These are phyloP conservation scores for Debaryomyces robertsiae DNA, from an alignment of 1,139 yeast genomes.

Conservation along the genomic window DNA sequence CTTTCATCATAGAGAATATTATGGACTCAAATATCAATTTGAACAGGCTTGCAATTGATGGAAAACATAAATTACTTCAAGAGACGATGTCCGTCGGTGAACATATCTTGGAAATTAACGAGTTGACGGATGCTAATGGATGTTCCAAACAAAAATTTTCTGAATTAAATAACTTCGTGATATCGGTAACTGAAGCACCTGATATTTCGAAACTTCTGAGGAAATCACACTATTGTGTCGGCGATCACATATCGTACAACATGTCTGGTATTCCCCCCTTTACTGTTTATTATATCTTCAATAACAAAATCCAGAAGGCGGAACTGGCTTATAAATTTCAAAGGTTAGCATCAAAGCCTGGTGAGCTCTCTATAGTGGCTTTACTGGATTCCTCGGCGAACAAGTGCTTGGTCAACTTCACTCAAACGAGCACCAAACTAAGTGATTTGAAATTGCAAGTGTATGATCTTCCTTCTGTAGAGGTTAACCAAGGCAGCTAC, in stretches of 20 bases:
- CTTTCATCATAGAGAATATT: constrained; percentile 19
- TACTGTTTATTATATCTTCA: constrained; percentile 70
- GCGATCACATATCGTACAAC: constrained; percentile 80
- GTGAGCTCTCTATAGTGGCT: constrained; percentile 66
- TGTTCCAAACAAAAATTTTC: constrained; percentile 54
- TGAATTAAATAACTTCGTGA: constrained; percentile 37
- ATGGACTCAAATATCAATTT: constrained; percentile 20
- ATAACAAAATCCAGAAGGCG: constrained; percentile 61
- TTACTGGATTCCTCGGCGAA: constrained; percentile 73
- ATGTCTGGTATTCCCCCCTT: constrained; percentile 83
- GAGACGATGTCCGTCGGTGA: constrained; percentile 37
- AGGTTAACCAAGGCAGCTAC: constrained; percentile 74
- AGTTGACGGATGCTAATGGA: constrained; percentile 69
- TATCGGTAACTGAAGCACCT: constrained; percentile 78
- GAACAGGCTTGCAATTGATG: constrained; percentile 15
- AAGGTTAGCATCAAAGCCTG: constrained; percentile 81
- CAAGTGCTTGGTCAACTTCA: constrained; percentile 67
- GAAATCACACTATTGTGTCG: constrained; percentile 74
- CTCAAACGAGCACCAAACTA: constrained; percentile 35
- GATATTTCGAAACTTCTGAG: constrained; percentile 48
- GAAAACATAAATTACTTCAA: constrained; percentile 13
- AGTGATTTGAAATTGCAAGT: constrained; percentile 55
- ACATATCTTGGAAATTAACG: constrained; percentile 59
- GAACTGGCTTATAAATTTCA: constrained; percentile 56
- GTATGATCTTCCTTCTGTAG: constrained; percentile 90